Conservation (phyloP, 2,329 filamentous ascomycete species). For the Dactylellina sp. region DNA sequence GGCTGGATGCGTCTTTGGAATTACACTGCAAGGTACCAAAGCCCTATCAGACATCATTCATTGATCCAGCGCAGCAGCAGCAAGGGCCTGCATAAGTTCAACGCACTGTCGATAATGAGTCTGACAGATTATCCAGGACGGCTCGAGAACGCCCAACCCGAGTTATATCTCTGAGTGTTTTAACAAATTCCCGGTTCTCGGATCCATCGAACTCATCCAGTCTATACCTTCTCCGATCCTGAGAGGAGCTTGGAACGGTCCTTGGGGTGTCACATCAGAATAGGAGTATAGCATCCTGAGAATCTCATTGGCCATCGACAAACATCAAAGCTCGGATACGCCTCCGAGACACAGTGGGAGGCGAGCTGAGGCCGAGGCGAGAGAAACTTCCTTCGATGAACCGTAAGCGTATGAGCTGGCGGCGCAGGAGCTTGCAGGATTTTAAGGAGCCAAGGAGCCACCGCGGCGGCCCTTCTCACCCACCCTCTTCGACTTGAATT, state of each 20-base stretch:
- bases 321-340: conserved; percentile 38
- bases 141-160: conserved; percentile 34
- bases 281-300: conserved; percentile 29
- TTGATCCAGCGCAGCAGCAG: conserved; percentile 13
- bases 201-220: conserved; percentile 22
- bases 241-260: conserved; percentile 18
- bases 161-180: conserved; percentile 37
- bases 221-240: conserved; percentile 5
- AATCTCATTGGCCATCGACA: conserved; percentile 34
- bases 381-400: conserved; percentile 25
- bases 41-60: conserved; percentile 40
- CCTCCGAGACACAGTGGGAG: conserved; percentile 36
- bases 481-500: conserved; percentile 31
- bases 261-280: conserved; percentile 45
- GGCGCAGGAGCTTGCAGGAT: conserved; percentile 55
- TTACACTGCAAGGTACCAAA: conserved; percentile 20
- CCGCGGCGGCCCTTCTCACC: conserved; percentile 22
- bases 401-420: conserved; percentile 42
- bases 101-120: conserved; percentile 27
- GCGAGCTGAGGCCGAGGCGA: conserved; percentile 45
- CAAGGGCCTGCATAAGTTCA: conserved; percentile 27
- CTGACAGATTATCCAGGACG: conserved; percentile 29
- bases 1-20: conserved; percentile 6
- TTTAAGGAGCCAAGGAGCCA: conserved; percentile 31
- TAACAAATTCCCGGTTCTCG: conserved; percentile 35